These are phyloP conservation scores for Papiliotrema flavescens DNA, from an alignment of 1,284 basidiomycete genomes.

Conservation along the genomic window DNA sequence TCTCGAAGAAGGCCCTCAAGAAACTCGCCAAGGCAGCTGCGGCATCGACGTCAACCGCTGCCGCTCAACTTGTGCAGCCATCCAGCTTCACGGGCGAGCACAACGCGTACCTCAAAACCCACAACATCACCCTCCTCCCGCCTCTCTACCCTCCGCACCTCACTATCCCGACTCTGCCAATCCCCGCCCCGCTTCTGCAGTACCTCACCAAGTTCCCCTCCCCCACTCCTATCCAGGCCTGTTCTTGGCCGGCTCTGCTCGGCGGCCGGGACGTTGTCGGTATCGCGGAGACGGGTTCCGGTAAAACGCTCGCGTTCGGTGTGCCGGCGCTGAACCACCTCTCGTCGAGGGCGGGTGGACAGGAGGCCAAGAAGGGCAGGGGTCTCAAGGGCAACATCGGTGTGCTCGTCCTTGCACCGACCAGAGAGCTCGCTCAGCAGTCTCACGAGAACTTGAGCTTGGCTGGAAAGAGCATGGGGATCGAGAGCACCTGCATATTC, in stretches of 20 bases:
- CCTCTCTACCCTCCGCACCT: slow-evolving; percentile 65
- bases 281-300: slow-evolving; percentile 95
- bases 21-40: slow-evolving; percentile 9
- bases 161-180: slow-evolving; percentile 65
- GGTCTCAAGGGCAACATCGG: slow-evolving; percentile 54
- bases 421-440: slow-evolving; percentile 90
- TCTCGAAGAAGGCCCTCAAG: slow-evolving; percentile 3
- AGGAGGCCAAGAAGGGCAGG: slow-evolving; percentile 40
- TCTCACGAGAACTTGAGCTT: slow-evolving; percentile 79
- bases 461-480: slow-evolving; percentile 71
- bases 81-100: slow-evolving; percentile 51
- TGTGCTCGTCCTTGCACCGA: slow-evolving; percentile 86
- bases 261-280: slow-evolving; percentile 85
- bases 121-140: slow-evolving; percentile 69
- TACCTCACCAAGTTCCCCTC: slow-evolving; percentile 73
- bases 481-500: slow-evolving; percentile 81
- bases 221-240: slow-evolving; percentile 94
- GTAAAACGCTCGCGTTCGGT: slow-evolving; percentile 96
- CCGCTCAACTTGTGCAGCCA: slow-evolving; percentile 16
- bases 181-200: slow-evolving; percentile 61
- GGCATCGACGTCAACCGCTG: slow-evolving; percentile 16
- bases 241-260: slow-evolving; percentile 88
- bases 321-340: slow-evolving; percentile 70
- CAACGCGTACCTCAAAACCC: slow-evolving; percentile 63
- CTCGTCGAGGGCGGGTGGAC: slow-evolving; percentile 25